Evolutionary conservation across 306 rosid species (phyloP).

Genomic region (Phaseolus lunatus): DNA sequence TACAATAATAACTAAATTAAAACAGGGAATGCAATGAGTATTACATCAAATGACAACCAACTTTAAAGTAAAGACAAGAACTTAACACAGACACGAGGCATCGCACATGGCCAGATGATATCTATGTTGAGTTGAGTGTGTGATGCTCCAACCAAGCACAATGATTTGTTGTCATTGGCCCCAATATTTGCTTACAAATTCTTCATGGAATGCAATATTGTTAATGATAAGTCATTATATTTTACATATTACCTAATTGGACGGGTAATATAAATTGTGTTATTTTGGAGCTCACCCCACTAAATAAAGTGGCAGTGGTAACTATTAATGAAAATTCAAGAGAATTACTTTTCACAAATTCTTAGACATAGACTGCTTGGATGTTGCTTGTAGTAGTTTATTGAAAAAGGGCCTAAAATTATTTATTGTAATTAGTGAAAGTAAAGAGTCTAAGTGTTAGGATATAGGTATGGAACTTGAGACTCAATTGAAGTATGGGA

Average conservation of each 20-base stretch:
- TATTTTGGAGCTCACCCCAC: not conserved
- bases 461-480: not conserved
- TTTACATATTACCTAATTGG: not conserved
- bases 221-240: not conserved
- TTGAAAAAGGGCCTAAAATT: not conserved
- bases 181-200: not conserved
- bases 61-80: conserved; percentile 9
- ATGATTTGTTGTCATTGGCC: not conserved
- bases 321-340: not conserved
- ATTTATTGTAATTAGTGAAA: not conserved
- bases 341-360: not conserved
- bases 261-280: not conserved
- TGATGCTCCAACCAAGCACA: not conserved
- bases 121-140: not conserved
- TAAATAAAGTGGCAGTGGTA: not conserved
- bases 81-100: not conserved
- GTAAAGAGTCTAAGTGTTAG: not conserved
- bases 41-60: conserved; percentile 35
- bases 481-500: not conserved
- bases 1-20: conserved; percentile 31
- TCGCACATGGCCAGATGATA: conserved; percentile 2
- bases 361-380: not conserved
- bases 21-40: conserved; percentile 14
- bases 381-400: not conserved
- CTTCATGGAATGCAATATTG: not conserved